Evolutionary conservation across 2,329 filamentous ascomycete genomes (phyloP), one percentile per base, ranked within the genome.

Genomic region (Aspergillus fischeri): DNA sequence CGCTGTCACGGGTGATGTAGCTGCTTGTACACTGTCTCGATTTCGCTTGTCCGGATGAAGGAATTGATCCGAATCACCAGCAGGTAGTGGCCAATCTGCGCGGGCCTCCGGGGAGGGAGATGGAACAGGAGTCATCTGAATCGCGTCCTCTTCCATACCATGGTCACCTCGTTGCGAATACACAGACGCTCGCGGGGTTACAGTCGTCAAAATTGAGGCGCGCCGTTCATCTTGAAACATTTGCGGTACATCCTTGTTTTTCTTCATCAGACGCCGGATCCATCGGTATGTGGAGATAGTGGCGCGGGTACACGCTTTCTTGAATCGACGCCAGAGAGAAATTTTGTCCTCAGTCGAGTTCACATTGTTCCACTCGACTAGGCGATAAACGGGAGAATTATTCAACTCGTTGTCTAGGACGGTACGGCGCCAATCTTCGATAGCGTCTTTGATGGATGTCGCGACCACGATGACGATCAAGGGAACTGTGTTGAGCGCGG

Each of bases 111-210:
- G 87, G 1, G 86, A 79, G 4, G 91, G 92, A 1, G 92, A 97
- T 2, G 89, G 87, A 20, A 99, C 92, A 0, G 93, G 92, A 0
- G 92, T 97, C 92, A 99, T 96, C 69, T 93, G 92, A 54, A 99
- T 96, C 27, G 89, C 90, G 57, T 90, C 86, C 9, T 78, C 76
- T 25, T 69, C 74, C 24, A 76, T 71, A 25, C 69, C 74, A 25
- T 72, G 61, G 28, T 73, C 69, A 38, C 73, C 71, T 56, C 79
- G 77, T 41, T 81, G 79, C 3, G 84, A 83, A 42, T 81, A 75
- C 51, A 83, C 77, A 1, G 86, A 85, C 28, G 78, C 78, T 49
- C 84, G 81, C 48, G 80, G 81, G 24, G 81, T 80, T 2, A 72
- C 77, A 56, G 83, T 81, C 0, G 86, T 87, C 59, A 89, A 84